These are phyloP conservation scores for Quercus robur DNA, from an alignment of 306 rosid species.

Conservation along the genomic window DNA sequence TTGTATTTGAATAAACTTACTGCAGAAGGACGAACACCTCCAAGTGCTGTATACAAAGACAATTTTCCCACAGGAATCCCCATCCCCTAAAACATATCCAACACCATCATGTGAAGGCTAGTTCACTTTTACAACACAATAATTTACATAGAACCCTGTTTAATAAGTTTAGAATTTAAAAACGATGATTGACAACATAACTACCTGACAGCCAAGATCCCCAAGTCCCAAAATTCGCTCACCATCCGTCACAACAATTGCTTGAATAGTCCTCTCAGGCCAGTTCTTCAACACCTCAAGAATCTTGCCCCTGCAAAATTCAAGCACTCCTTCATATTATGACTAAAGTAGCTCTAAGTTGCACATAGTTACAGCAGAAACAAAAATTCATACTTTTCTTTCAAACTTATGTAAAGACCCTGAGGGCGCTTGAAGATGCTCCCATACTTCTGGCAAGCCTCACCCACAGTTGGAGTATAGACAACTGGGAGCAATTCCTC, in stretches of 20 bases:
- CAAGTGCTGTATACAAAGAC: constrained; percentile 83
- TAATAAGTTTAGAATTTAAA: not conserved
- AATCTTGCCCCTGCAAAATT: constrained; percentile 66
- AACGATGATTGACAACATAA: constrained; percentile 11
- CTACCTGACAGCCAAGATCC: constrained; percentile 98
- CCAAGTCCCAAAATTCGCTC: constrained; percentile 97
- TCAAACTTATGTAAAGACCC: constrained; percentile 97
- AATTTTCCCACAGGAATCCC: constrained; percentile 98
- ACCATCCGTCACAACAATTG: constrained; percentile 93
- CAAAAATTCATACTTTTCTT: constrained; percentile 61
- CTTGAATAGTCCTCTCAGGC: constrained; percentile 85
- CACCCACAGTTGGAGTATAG: constrained; percentile 89
- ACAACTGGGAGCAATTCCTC: constrained; percentile 91
- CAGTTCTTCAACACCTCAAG: constrained; percentile 95
- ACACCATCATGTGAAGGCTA: constrained; percentile 20
- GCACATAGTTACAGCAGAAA: not conserved
- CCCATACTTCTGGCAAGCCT: constrained; percentile 96
- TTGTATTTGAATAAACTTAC: constrained; percentile 41
- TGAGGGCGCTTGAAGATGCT: constrained; percentile 96
- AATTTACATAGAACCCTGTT: not conserved
- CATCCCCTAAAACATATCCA: constrained; percentile 77
- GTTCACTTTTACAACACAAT: constrained; percentile 10
- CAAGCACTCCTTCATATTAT: constrained; percentile 4
- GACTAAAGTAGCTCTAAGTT: constrained; percentile 7
- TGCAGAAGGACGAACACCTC: constrained; percentile 95